These are phyloP conservation scores for Avena insularis DNA, from an alignment of 176 grass and related monocot genomes.

Conservation along the genomic window DNA sequence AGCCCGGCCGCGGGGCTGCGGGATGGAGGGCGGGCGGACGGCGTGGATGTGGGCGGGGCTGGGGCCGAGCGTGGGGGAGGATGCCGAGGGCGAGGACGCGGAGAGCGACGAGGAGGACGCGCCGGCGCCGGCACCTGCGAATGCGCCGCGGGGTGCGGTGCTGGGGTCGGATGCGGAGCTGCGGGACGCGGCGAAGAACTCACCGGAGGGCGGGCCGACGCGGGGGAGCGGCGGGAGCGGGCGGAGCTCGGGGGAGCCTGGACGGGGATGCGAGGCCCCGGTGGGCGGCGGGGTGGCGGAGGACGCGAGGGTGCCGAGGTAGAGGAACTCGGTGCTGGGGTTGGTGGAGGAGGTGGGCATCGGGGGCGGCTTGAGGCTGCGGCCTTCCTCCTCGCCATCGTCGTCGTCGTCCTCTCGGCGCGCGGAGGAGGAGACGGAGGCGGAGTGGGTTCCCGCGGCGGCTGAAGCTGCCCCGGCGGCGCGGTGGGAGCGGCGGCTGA, in stretches of 20 bases:
- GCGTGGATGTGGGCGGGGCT: constrained; percentile 48
- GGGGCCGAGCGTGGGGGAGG: constrained; percentile 52
- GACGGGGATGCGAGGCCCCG: neutral
- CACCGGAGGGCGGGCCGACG: constrained; percentile 47
- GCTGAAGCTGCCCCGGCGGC: too few relatives aligned
- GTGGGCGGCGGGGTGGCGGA: constrained; percentile 19
- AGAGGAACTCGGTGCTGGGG: constrained; percentile 69
- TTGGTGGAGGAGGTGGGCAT: constrained; percentile 61
- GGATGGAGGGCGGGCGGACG: constrained; percentile 50
- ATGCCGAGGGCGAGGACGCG: constrained; percentile 42
- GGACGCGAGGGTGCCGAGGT: constrained; percentile 59
- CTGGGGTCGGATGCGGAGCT: too few relatives aligned
- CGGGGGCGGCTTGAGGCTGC: constrained; percentile 60
- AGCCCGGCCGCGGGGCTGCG: constrained; percentile 46
- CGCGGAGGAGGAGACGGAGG: neutral
- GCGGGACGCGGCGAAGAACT: constrained; percentile 40
- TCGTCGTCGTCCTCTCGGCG: neutral
- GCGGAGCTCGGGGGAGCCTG: constrained; percentile 34
- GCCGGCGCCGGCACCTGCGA: neutral
- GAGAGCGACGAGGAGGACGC: constrained; percentile 47
- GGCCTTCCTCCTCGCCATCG: constrained; percentile 50
- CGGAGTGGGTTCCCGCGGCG: neutral
- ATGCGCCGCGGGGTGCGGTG: too few relatives aligned
- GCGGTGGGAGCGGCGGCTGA: neutral
- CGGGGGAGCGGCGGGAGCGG: constrained; percentile 60